Conservation (phyloP, 129 eudicot species). For the Ambrosia artemisiifolia region DNA sequence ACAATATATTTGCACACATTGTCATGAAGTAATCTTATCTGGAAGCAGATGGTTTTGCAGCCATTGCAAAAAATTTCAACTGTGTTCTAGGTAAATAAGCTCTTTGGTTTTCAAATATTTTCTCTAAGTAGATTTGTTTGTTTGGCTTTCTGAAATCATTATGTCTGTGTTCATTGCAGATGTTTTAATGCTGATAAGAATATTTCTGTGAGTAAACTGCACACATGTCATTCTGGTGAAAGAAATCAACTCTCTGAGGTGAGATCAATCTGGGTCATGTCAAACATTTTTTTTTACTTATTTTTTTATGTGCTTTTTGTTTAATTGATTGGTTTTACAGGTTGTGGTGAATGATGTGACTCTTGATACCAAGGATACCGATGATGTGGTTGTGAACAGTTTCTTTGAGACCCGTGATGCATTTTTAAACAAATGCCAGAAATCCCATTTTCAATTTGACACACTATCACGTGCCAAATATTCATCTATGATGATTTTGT, state of each 20-base stretch:
- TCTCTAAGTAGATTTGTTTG: not conserved
- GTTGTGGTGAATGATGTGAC: constrained; percentile 46
- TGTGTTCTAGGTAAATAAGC: constrained; percentile 61
- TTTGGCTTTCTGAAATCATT: constrained; percentile 6
- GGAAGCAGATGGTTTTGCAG: constrained; percentile 69
- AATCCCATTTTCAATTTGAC: constrained; percentile 69
- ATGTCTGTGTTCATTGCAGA: constrained; percentile 40
- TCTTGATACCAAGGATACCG: constrained; percentile 64
- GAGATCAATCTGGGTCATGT: not conserved
- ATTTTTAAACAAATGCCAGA: constrained; percentile 66
- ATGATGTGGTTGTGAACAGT: constrained; percentile 42
- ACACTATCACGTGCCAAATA: constrained; percentile 83
- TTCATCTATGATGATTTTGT: constrained; percentile 86
- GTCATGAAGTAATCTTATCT: constrained; percentile 66
- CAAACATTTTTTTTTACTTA: not conserved
- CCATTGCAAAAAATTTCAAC: constrained; percentile 62
- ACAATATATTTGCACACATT: constrained; percentile 53
- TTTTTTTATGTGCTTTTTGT: not conserved
- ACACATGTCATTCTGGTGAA: constrained; percentile 59
- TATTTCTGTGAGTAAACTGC: constrained; percentile 31
- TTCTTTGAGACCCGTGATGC: constrained; percentile 58
- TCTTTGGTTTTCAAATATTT: not conserved
- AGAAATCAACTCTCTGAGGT: constrained; percentile 63
- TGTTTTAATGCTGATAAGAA: constrained; percentile 41
- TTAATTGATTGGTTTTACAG: constrained; percentile 32